Percentiles rank a stretch among this genome's conserved stretches.
Conservation (phyloP, 2,329 filamentous ascomycete species). For the Zasmidium cellare region DNA sequence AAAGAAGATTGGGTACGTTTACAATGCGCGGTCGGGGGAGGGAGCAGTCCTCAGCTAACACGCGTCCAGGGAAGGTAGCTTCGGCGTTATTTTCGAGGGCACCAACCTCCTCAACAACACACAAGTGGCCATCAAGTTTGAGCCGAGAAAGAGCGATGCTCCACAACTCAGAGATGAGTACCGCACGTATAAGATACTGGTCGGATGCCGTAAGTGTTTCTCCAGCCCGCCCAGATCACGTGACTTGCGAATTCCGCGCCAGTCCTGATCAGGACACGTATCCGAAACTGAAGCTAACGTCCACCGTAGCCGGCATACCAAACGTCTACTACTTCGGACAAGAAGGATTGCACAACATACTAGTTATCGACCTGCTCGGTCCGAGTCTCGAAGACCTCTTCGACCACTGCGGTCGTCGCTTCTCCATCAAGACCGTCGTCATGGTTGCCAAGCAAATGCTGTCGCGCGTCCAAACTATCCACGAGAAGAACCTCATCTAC, state of each 20-base stretch:
- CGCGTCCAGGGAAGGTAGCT: slow-evolving; percentile 71
- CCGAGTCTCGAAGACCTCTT: slow-evolving; percentile 96
- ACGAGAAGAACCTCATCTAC: slow-evolving; percentile 99
- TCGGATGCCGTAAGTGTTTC: slow-evolving; percentile 86
- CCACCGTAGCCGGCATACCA: slow-evolving; percentile 78
- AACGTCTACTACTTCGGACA: slow-evolving; percentile 99
- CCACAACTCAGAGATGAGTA: slow-evolving; percentile 98
- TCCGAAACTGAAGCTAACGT: slow-evolving; percentile 26
- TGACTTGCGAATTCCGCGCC: no score
- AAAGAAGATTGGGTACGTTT: slow-evolving; percentile 81
- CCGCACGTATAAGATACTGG: slow-evolving; percentile 98
- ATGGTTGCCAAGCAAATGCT: slow-evolving; percentile 99
- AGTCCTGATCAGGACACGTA: no score
- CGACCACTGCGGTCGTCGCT: slow-evolving; percentile 92
- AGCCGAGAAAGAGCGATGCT: slow-evolving; percentile 98
- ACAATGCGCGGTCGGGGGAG: slow-evolving; percentile 14
- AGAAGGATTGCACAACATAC: slow-evolving; percentile 96
- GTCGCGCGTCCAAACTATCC: slow-evolving; percentile 88
- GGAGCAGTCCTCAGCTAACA: slow-evolving; percentile 14
- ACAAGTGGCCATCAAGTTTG: slow-evolving; percentile 99
- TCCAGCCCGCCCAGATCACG: slow-evolving; percentile 1
- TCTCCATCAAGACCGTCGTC: slow-evolving; percentile 95
- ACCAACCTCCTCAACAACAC: slow-evolving; percentile 99
- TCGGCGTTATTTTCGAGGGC: slow-evolving; percentile 98
- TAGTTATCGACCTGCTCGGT: slow-evolving; percentile 94